Base-by-base conservation (phyloP, 2,329 filamentous ascomycete genomes). In the Alternaria longipes region DNA sequence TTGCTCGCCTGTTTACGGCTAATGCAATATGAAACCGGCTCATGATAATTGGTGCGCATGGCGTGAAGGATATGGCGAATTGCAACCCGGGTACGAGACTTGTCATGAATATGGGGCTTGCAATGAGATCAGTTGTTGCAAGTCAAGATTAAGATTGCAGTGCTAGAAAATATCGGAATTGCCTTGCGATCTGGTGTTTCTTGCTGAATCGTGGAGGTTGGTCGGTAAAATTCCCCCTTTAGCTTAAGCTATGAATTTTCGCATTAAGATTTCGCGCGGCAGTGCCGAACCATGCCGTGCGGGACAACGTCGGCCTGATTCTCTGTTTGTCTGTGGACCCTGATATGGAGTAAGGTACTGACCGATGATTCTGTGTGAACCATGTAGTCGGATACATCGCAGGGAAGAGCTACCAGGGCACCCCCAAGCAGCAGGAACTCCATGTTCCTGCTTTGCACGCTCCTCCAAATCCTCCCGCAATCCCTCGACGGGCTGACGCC, bases 391-490 rank as follows among this genome's bases (percentile, higher is more conserved):
- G 59, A 54, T 56, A 56, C 38, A 45, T 34, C 20, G 30, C 22
- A 52, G 54, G 45, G 53, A 34, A 44, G 18, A 51, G 38, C 51
- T 41, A 42, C 36, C 20, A 41, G 58, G 56, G 44, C 44, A 49
- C 46, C 59, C 49, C 50, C 49, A 58, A 61, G 49, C 34, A 61
- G 59, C 54, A 60, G 47, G 57, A 51, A 47, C 56, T 49, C 47
- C 42, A 36, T 50, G 49, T 61, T 61, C 59, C 54, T 61, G 58
- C 53, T 51, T 60, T 54, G 36, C 42, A 32, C 20, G 30, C 36
- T 60, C 54, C 59, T 58, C 42, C 59, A 42, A 61, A 61, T 61
- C 59, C 59, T 61, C 54, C 59, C 59, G 59, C 59, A 45, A 58
- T 61, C 59, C 55, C 42, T 58, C 49, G 36, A 36, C 36, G 22